These are phyloP conservation scores for Diaporthe citrichinensis DNA, from an alignment of 2,329 filamentous ascomycete genomes.

Conservation along the genomic window DNA sequence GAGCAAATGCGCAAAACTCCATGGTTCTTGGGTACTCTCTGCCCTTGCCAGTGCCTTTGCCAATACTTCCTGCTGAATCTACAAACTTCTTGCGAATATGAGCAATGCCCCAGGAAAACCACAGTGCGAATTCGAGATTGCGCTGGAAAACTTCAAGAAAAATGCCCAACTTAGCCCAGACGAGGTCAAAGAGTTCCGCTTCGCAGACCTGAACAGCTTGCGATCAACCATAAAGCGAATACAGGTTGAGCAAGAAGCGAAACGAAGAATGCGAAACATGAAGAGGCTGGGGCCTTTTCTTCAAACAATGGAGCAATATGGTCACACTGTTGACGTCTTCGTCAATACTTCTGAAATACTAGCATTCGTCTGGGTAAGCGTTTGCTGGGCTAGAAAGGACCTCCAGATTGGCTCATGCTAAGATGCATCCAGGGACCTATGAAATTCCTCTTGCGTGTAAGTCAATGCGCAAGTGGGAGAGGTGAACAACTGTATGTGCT, in stretches of 20 bases:
- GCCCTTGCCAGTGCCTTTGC: neutral
- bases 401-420: neutral
- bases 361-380: slow-evolving; percentile 19
- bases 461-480: neutral
- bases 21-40: neutral
- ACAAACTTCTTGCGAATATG: neutral
- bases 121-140: neutral
- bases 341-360: slow-evolving; percentile 16
- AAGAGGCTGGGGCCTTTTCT: slow-evolving; percentile 12
- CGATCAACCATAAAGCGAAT: slow-evolving; percentile 3
- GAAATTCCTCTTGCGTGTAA: neutral
- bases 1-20: neutral
- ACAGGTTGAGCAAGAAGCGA: neutral
- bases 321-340: slow-evolving; percentile 13
- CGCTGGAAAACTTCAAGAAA: neutral
- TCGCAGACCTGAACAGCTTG: neutral
- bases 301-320: slow-evolving; percentile 18
- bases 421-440: slow-evolving; percentile 20
- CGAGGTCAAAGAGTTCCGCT: neutral
- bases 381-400: neutral
- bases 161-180: neutral
- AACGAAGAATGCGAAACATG: neutral
- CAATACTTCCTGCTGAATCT: neutral
- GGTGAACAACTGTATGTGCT: neutral
- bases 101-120: neutral